Base-by-base conservation (phyloP, 257 asterid species). In the Catharanthus roseus region DNA sequence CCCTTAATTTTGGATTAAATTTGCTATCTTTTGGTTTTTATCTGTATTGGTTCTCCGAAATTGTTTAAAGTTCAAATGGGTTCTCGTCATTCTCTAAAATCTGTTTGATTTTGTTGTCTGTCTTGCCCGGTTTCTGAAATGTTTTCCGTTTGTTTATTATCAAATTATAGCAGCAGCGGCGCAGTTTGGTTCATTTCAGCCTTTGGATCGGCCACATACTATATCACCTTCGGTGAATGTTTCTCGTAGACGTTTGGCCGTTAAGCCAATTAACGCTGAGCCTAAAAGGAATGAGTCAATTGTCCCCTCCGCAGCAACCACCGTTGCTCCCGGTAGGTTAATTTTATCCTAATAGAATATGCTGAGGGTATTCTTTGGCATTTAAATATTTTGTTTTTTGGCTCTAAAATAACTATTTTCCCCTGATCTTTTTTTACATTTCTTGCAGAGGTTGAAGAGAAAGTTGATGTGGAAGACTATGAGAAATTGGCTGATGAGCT, bases 401-500 rank as follows among this genome's bases (percentile, higher is more conserved):
- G 70, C 18, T 60, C 21, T 26, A 0, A 31, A 45, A 29, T 21
- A 19, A 36, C 47, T 4, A 28, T 26, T 45, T 57, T n/a, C 50
- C 23, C 33, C 44, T 39, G 21, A 55, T 67, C 5, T 67, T 8
- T 9, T 49, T 15, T 29, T 62, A 3, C 62, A 1, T 31, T 64
- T 38, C 8, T 38, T 10, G 65, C 83, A 79, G 95, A 83, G 66
- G 75, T 84, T 47, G 70, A 67, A 41, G 89, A 74, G 45, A 81
- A 77, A 54, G 57, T 64, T 21, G 96, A 82, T 81, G 79, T 39
- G 34, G 90, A 86, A 80, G 89, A 86, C 68, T 89, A 68, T 39
- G 92, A 76, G 5, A 80, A 76, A 73, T 71, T 87, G 86, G 86
- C 90, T 5, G 79, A 70, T 79, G 86, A 80, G 65, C 89, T 89